Evolutionary conservation across 257 asterid species (phyloP), one percentile per base, ranked within the genome.

Genomic region (Primulina tabacum): DNA sequence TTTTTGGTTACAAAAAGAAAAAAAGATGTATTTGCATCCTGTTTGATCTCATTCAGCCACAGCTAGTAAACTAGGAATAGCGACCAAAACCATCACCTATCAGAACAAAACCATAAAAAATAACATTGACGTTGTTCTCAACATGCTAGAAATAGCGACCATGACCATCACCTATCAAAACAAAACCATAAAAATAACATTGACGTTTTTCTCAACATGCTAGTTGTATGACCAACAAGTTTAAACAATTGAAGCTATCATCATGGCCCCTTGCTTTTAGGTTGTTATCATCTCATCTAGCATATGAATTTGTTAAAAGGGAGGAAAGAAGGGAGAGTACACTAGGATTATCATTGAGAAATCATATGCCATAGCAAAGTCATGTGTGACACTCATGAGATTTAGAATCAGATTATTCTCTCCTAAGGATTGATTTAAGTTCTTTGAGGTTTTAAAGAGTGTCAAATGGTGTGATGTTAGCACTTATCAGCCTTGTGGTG

Each of bases 401-500:
- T 58, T 57, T 35, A 5, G n/a, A 35, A 35, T 58, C 61, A 37
- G 59, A 28, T 69, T 56, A 28, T 59, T 58, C 43, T 70, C 12
- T 63, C 32, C 9, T 35, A 24, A 5, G 20, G 47, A 10, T 32
- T n/a, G 50, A 6, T 62, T 17, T 2, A 62, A 32, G 7, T 71
- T 50, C 60, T 47, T 11, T 50, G 57, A 50, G 8, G 21, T 50
- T 14, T 50, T 50, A 6, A n/a, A 14, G 53, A 50, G 57, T 50
- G 21, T 43, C 55, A 50, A 16, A 50, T 16, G 8, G 17, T 50
- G 16, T 5, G 21, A 50, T 50, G 57, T 17, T 50, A 50, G 8
- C 21, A 50, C 57, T 50, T 50, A 50, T 50, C 57, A 50, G 21
- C 8, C 56, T 17, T 50, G 21, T 50, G 21, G 17, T 50, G 57